phyloP scores from a whole-genome alignment of 306 rosid genomes.

The Prosopis cineraria region DNA sequence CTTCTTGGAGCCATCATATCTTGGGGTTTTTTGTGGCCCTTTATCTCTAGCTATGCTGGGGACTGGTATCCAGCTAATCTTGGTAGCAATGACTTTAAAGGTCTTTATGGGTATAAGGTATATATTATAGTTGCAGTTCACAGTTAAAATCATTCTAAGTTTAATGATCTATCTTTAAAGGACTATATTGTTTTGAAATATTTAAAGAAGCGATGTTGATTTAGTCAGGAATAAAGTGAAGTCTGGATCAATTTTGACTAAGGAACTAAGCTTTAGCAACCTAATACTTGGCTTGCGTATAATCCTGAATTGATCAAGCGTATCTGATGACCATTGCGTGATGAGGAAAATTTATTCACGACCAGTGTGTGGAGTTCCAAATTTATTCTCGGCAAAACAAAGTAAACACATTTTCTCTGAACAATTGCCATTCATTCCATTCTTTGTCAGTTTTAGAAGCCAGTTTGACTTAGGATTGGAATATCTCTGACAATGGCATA shows the following conservation, averaged over 20 bases:
- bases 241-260: constrained; percentile 2
- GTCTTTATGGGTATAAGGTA: constrained; percentile 98
- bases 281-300: neutral
- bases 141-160: neutral
- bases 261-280: neutral
- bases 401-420: neutral
- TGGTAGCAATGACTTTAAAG: constrained; percentile 83
- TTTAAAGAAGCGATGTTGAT: neutral
- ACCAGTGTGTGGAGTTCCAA: neutral
- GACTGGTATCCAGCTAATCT: constrained; percentile 96
- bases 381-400: neutral
- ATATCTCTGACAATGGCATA: neutral
- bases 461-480: neutral
- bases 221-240: neutral
- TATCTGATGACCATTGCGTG: neutral
- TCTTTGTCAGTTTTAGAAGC: neutral
- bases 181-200: constrained; percentile 1
- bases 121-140: constrained; percentile 37
- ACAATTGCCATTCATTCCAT: neutral
- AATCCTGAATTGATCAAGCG: neutral
- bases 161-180: neutral
- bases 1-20: constrained; percentile 87
- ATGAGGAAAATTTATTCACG: neutral
- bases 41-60: constrained; percentile 73
- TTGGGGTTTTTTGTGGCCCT: constrained; percentile 92